Evolutionary conservation across 2,329 filamentous ascomycete species (phyloP).

Genomic region (Podosphaera fusca): DNA sequence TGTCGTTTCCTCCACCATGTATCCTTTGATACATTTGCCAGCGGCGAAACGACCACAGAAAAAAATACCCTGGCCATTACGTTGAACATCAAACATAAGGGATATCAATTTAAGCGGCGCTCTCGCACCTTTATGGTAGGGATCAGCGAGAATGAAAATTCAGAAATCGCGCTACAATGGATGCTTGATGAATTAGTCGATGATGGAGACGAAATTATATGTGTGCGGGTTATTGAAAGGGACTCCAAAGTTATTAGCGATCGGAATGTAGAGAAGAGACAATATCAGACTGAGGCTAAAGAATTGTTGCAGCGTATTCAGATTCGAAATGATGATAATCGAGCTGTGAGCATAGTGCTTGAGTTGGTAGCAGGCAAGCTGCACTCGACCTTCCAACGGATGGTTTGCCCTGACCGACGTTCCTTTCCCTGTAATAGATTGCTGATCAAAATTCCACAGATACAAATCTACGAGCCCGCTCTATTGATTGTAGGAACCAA

Average conservation of each 20-base stretch:
- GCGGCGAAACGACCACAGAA: constrained; percentile 35
- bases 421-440: background rate
- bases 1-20: constrained; percentile 42
- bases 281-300: constrained; percentile 41
- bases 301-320: constrained; percentile 42
- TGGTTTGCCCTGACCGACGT: constrained; percentile 25
- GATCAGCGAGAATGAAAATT: constrained; percentile 53
- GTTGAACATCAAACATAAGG: constrained; percentile 46
- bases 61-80: constrained; percentile 35
- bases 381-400: constrained; percentile 48
- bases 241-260: constrained; percentile 42
- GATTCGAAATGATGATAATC: constrained; percentile 44
- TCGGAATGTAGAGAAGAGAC: constrained; percentile 30
- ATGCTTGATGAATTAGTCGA: constrained; percentile 55
- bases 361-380: constrained; percentile 52
- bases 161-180: constrained; percentile 52
- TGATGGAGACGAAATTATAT: constrained; percentile 54
- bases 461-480: constrained; percentile 49
- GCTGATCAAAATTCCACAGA: constrained; percentile 21
- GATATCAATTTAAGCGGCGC: constrained; percentile 43
- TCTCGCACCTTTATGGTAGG: constrained; percentile 51
- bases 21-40: constrained; percentile 52
- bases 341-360: constrained; percentile 47
- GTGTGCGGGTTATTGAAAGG: constrained; percentile 47
- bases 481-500: constrained; percentile 50